Base-by-base conservation (phyloP, 768 basidiomycete species). In the Pleurotus cornucopiae region DNA sequence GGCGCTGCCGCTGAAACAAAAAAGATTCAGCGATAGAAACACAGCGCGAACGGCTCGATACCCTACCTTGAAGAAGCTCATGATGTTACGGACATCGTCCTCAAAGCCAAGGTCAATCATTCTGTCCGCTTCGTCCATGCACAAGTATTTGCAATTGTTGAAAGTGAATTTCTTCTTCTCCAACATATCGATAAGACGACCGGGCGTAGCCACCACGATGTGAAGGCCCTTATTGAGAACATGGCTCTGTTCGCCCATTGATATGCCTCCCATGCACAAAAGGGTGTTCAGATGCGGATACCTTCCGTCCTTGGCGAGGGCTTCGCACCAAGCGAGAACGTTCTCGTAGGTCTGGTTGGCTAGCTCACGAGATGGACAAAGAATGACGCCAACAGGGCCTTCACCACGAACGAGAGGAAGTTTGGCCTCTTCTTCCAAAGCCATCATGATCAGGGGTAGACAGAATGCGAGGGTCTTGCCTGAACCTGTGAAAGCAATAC, bases 71-170 rank as follows among this genome's bases (percentile, higher is more conserved):
- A 99, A 98, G 71, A 93, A 98, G 66, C 92, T 96, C 94, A 99
- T 98, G 65, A 99, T 97, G 64, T 94, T 97, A 56, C 97, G 81
- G 26, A 99, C 95, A 63, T 99, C 97, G 58, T 99, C 97, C 71
- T 99, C 97, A 65, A 99, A 99, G 0, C 97, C 97, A 67, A 98
- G 77, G 67, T 99, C 97, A 58, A 99, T 94, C 97, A 99, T 99
- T 57, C 97, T 78, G 72, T 99, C 97, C 0, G 97, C 97, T 72
- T 99, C 97, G 71, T 99, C 97, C 93, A 99, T 94, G 67, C 95
- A 98, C 9, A 99, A 74, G 67, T 85, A 97, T 76, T 93, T 94
- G 87, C 95, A 98, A 60, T 87, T 88, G 59, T 90, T 89, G 67
- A 98, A 89, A 4, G 88, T 92, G 64, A 99, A 91, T 60, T 86